A percentile compares a stretch with the other conserved stretches of the same genome.
These are phyloP conservation scores for Penicillium oxalicum DNA, from an alignment of 2,329 filamentous ascomycete species.

Conservation along the genomic window DNA sequence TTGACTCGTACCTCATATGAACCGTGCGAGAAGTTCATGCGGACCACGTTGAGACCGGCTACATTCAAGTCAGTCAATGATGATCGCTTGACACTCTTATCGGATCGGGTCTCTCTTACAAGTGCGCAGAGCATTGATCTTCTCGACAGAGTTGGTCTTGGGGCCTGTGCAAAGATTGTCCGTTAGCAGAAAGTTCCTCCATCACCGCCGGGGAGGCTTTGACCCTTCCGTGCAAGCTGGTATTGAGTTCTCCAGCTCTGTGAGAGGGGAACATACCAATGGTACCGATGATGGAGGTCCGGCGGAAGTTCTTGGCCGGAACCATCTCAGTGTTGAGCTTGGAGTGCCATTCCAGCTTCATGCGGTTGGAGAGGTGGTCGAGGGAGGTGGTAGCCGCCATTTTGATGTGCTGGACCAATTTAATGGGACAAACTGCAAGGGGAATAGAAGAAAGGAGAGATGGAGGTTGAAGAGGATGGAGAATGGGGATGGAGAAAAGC, in stretches of 20 bases:
- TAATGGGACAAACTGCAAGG: slow-evolving; percentile 5
- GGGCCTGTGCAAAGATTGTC: slow-evolving; percentile 51
- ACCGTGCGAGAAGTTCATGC: slow-evolving; percentile 99
- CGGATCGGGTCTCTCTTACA: slow-evolving; percentile 31
- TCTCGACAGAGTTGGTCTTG: slow-evolving; percentile 97
- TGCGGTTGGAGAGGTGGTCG: slow-evolving; percentile 77
- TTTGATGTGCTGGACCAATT: slow-evolving; percentile 21
- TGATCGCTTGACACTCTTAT: background rate
- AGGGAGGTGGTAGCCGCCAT: slow-evolving; percentile 73
- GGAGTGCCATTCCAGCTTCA: slow-evolving; percentile 64
- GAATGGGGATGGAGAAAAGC: slow-evolving; percentile 8
- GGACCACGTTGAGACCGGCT: slow-evolving; percentile 93
- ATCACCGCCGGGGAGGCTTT: background rate
- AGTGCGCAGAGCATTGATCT: slow-evolving; percentile 87
- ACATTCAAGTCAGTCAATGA: slow-evolving; percentile 16
- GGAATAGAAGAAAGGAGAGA: slow-evolving; percentile 3
- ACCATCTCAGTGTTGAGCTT: slow-evolving; percentile 84
- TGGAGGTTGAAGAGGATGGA: slow-evolving; percentile 10
- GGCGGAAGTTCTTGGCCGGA: slow-evolving; percentile 83
- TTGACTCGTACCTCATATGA: slow-evolving; percentile 60
- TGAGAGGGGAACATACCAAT: slow-evolving; percentile 58
- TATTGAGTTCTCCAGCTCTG: background rate
- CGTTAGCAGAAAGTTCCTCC: slow-evolving; percentile 18
- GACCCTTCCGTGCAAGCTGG: background rate
- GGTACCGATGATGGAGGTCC: slow-evolving; percentile 97